Evolutionary conservation across 495 filamentous ascomycete genomes (phyloP).

Genomic region (Schizothecium vesticola): DNA sequence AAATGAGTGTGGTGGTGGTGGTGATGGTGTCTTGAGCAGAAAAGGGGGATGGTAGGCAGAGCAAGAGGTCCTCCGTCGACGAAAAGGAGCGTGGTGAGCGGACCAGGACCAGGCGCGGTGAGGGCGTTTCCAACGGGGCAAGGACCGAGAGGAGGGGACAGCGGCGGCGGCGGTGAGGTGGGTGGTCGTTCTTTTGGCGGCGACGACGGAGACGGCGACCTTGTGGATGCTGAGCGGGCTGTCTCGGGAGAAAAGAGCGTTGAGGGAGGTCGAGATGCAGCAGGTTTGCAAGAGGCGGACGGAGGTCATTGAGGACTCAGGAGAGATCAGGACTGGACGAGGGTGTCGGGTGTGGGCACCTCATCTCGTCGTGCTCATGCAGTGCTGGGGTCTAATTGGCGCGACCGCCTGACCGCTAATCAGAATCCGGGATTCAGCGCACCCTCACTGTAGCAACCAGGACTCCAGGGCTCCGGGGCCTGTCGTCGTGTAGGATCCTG

Average conservation of each 20-base stretch:
- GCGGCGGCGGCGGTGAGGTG: conserved; percentile 6
- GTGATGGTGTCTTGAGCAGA: conserved; percentile 16
- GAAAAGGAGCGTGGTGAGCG: conserved; percentile 21
- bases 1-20: conserved; percentile 9
- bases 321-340: conserved; percentile 16
- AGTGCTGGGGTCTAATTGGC: conserved; percentile 26
- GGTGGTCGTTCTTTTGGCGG: conserved; percentile 31
- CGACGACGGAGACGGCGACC: conserved; percentile 19
- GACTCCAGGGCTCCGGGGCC: neutral
- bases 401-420: conserved; percentile 20
- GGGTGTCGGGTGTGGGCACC: conserved; percentile 25
- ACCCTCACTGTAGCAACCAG: conserved; percentile 7
- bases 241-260: conserved; percentile 35
- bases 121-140: conserved; percentile 19
- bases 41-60: conserved; percentile 17
- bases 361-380: conserved; percentile 31
- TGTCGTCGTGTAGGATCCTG: neutral
- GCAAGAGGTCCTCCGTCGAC: conserved; percentile 22
- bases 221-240: conserved; percentile 28
- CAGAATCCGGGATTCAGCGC: neutral
- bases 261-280: conserved; percentile 30
- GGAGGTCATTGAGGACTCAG: conserved; percentile 32
- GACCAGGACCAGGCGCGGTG: conserved; percentile 12
- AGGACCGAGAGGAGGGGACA: neutral
- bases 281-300: conserved; percentile 28